A percentile compares a stretch with the other conserved stretches of the same genome.
Evolutionary conservation across 202 grass and related monocot genomes (phyloP).

Genomic region (Bolboschoenoplectus hybrid): DNA sequence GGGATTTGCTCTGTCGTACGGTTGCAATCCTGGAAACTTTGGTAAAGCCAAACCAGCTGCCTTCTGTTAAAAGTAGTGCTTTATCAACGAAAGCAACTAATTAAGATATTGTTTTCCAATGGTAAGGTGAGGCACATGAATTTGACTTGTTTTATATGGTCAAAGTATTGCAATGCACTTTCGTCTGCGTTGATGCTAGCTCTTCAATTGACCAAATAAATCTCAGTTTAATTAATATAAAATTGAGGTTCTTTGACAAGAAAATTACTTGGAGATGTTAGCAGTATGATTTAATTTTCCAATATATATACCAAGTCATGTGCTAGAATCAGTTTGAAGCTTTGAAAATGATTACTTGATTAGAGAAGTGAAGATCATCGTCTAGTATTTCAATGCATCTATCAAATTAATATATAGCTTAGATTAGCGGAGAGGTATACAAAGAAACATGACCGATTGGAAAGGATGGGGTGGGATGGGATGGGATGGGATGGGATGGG

Average conservation of each 20-base stretch:
- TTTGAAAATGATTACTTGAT: not conserved
- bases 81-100: conserved; percentile 27
- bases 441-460: too few relatives aligned
- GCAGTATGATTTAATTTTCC: not conserved
- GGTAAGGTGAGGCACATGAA: not conserved
- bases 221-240: not conserved
- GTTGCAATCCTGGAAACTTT: conserved; percentile 19
- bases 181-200: not conserved
- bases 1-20: conserved; percentile 36
- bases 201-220: not conserved
- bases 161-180: conserved; percentile 16
- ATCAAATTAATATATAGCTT: too few relatives aligned
- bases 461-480: too few relatives aligned
- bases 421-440: too few relatives aligned
- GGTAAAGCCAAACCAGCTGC: not conserved
- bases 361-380: not conserved
- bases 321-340: not conserved
- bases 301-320: not conserved
- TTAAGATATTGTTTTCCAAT: not conserved
- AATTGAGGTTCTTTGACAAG: not conserved
- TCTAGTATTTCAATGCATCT: too few relatives aligned
- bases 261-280: not conserved
- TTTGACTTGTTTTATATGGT: conserved; percentile 21
- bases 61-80: conserved; percentile 23
- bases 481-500: too few relatives aligned